Base-by-base conservation (phyloP, 78 protist species). In the Paratrimastix pyriformis region DNA sequence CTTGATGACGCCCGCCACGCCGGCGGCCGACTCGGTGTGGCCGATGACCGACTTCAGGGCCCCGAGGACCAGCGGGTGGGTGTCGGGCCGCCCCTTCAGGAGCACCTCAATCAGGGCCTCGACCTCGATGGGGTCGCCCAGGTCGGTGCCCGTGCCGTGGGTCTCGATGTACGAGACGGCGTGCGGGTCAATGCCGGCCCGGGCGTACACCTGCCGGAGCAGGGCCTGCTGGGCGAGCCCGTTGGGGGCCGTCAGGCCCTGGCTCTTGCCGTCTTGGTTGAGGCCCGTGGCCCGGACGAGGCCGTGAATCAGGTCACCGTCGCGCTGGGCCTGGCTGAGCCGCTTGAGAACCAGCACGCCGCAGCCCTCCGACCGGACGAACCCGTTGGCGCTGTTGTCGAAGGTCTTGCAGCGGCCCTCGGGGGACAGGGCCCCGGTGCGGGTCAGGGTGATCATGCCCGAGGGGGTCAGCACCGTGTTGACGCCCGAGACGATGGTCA, bases 21-120 rank as follows among this genome's bases (percentile, higher is more conserved):
- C 78, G 33, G 78, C 78, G 3, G 78, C 78, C 11, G 78, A 64
- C 52, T 74, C 71, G 30, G 78, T 50, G 54, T 74, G 78, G 13
- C 78, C 78, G 50, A 74, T 39, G 58, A 38, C 37, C 8, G 70
- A 64, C 78, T 74, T 74, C 32, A 74, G 33, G 1, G 78, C 62
- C 48, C 78, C 78, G 72, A 74, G 50, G 50, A 38, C 7, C 30
- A 68, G 42, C 40, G 52, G 42, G 33, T 24, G 9, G 9, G 73
- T 42, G n/a, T 43, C 58, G 8, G 73, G 58, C 52, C n/a, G 9
- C 40, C 58, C 15, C 32, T 60, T 32, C 42, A 9, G 42, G 52
- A 68, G 30, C 55, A 65, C 78, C 26, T 39, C 69, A 11, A 38
- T 40, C 59, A 74, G 78, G 6, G 54, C 45, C 35, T 45, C 45